Conservation (phyloP, 164 flowering plant species). For the Nymphaea thermarum region DNA sequence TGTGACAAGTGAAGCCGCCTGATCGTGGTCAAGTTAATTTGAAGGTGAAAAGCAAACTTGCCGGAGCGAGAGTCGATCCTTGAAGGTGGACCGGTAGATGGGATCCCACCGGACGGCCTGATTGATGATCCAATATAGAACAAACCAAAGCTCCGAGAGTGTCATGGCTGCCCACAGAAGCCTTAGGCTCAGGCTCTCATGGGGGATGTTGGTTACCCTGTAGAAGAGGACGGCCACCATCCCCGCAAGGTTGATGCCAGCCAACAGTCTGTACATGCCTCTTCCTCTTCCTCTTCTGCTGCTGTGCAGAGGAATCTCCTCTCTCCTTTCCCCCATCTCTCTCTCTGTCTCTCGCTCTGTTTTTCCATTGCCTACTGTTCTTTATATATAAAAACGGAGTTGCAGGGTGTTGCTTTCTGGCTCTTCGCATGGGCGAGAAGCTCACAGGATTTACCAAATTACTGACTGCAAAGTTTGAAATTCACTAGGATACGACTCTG, state of each 20-base stretch:
- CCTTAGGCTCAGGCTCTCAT: constrained; percentile 3
- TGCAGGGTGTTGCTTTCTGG: background rate
- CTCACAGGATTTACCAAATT: background rate
- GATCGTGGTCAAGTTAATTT: constrained; percentile 1
- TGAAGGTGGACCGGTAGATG: constrained; percentile 12
- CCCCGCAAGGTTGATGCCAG: background rate
- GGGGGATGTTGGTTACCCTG: constrained; percentile 5
- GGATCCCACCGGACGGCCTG: constrained; percentile 21
- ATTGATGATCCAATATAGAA: constrained; percentile 9
- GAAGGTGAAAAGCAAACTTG: background rate
- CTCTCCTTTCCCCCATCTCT: background rate
- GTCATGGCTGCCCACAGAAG: constrained; percentile 5
- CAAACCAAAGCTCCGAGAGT: constrained; percentile 10
- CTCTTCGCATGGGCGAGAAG: background rate
- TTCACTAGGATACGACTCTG: too few species aligned
- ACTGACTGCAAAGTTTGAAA: too few species aligned
- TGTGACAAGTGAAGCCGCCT: background rate
- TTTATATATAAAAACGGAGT: background rate
- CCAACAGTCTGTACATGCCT: constrained; percentile 1
- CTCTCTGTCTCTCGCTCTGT: constrained; percentile 2
- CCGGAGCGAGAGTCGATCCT: constrained; percentile 13
- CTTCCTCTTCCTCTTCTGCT: constrained; percentile 2
- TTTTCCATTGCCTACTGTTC: background rate
- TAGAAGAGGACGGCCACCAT: background rate
- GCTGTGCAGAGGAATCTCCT: constrained; percentile 2